Conservation (phyloP, 192 early-diverging fungal genomes). For the Coemansia asiatica region DNA sequence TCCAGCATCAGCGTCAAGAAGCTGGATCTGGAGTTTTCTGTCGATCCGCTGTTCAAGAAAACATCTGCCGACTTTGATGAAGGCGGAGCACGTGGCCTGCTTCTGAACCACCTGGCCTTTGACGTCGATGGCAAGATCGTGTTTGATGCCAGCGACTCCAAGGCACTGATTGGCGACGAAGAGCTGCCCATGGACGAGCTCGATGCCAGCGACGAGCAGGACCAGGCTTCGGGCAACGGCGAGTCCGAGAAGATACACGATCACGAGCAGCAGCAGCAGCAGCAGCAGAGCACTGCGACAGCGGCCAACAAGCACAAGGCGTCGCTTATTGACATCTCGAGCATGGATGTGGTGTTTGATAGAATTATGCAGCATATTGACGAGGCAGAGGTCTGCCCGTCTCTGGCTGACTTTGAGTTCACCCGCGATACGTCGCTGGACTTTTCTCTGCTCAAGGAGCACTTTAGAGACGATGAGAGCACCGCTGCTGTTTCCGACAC, state of each 20-base stretch:
- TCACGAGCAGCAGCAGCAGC: neutral
- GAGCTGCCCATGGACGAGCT: conserved; percentile 27
- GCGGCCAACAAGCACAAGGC: conserved; percentile 14
- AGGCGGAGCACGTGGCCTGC: conserved; percentile 87
- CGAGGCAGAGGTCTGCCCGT: conserved; percentile 64
- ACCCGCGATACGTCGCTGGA: conserved; percentile 60
- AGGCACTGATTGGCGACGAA: conserved; percentile 53
- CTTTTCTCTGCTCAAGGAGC: conserved; percentile 59
- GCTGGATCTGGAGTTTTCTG: conserved; percentile 86
- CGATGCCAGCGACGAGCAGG: neutral
- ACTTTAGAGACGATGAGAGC: conserved; percentile 53
- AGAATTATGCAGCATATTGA: conserved; percentile 35
- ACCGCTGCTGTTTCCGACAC: conserved; percentile 8
- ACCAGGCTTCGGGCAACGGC: neutral
- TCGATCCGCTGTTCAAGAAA: conserved; percentile 97
- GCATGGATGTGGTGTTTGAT: conserved; percentile 34
- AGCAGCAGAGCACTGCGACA: neutral
- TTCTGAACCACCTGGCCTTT: conserved; percentile 85
- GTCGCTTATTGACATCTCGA: conserved; percentile 38
- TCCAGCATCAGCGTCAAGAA: conserved; percentile 76
- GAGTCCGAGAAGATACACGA: conserved; percentile 8
- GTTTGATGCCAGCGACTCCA: conserved; percentile 90
- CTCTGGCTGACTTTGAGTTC: conserved; percentile 71
- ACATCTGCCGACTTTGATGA: conserved; percentile 98
- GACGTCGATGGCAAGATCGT: conserved; percentile 84